These are phyloP conservation scores for Elaeagnus macrophylla DNA, from an alignment of 306 rosid species.

Conservation along the genomic window DNA sequence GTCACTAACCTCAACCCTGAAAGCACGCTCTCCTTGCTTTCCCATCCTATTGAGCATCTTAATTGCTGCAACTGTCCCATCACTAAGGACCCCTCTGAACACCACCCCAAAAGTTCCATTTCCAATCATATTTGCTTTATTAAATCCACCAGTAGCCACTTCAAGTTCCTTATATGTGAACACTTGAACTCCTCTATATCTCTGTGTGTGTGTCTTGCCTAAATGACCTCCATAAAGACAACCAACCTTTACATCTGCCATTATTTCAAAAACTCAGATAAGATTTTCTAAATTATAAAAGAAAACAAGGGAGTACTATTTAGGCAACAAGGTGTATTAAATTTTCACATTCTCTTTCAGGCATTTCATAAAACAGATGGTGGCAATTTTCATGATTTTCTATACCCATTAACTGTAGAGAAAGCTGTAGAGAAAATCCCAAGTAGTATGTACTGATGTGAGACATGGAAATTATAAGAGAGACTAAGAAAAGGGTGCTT, in stretches of 20 bases:
- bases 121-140: slow-evolving; percentile 55
- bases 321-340: not conserved
- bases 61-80: slow-evolving; percentile 77
- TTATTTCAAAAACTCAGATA: slow-evolving; percentile 15
- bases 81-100: slow-evolving; percentile 64
- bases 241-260: slow-evolving; percentile 73
- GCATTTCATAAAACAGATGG: too few species aligned
- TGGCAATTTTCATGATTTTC: too few species aligned
- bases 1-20: slow-evolving; percentile 77
- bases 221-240: slow-evolving; percentile 64
- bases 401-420: too few species aligned
- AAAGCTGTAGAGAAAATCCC: not conserved
- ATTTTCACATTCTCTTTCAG: too few species aligned
- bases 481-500: not conserved
- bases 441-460: not conserved
- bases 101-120: slow-evolving; percentile 59
- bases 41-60: slow-evolving; percentile 60
- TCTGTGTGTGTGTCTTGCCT: slow-evolving; percentile 30
- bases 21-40: slow-evolving; percentile 90
- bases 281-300: not conserved
- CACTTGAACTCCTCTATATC: slow-evolving; percentile 66
- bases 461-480: not conserved
- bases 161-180: slow-evolving; percentile 78
- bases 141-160: slow-evolving; percentile 57
- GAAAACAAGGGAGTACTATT: not conserved